A percentile compares a stretch with the other conserved stretches of the same genome.
phyloP scores from a whole-genome alignment of 2,329 filamentous ascomycete species.

The Fusarium kyushuense region DNA sequence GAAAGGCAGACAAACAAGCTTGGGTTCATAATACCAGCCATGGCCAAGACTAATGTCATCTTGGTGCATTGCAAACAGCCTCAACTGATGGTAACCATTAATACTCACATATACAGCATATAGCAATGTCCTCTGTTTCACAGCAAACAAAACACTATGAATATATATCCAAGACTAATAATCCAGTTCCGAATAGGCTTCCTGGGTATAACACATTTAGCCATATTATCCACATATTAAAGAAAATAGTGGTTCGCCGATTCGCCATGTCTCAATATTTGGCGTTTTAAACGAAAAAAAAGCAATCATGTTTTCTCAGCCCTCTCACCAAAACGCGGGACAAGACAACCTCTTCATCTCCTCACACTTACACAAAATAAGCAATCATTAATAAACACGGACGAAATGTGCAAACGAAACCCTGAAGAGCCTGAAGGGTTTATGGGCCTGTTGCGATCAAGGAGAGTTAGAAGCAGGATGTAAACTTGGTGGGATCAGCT shows the following conservation, averaged over 20 bases:
- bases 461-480: slow-evolving; percentile 25
- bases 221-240: neutral
- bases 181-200: slow-evolving; percentile 1
- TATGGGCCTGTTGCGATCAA: slow-evolving; percentile 39
- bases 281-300: neutral
- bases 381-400: slow-evolving; percentile 23
- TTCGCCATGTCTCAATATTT: slow-evolving; percentile 18
- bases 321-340: neutral
- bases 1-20: neutral
- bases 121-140: neutral
- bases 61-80: neutral
- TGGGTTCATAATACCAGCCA: neutral
- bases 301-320: neutral
- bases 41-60: neutral
- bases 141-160: slow-evolving; percentile 6
- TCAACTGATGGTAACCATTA: neutral
- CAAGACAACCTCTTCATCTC: neutral
- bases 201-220: neutral
- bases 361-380: neutral
- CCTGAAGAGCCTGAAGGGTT: slow-evolving; percentile 40
- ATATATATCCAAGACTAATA: neutral
- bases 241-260: neutral
- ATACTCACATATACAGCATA: neutral
- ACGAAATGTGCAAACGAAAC: slow-evolving; percentile 12
- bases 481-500: too few relatives aligned